Conservation (phyloP, 2,329 filamentous ascomycete genomes). For the Botrytis porri region DNA sequence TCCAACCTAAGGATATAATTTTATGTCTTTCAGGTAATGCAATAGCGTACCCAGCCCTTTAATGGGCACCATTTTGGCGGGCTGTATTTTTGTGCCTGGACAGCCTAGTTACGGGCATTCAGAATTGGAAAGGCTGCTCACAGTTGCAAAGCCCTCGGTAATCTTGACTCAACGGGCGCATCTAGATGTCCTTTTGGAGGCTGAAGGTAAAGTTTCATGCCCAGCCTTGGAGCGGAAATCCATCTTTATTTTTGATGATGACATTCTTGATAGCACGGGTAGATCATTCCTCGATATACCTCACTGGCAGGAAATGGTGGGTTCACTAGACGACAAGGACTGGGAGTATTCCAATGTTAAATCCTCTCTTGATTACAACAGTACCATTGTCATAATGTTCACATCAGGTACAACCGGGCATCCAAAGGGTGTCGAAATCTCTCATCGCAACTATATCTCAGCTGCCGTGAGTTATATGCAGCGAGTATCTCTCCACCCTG, state of each 20-base stretch:
- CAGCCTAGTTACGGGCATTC: not conserved
- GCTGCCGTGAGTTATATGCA: not conserved
- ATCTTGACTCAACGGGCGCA: not conserved
- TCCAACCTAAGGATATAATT: not conserved
- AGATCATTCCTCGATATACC: not conserved
- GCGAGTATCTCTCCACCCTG: not conserved
- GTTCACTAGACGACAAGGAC: not conserved
- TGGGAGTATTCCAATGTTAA: not conserved
- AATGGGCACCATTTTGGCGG: not conserved
- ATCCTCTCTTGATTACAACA: not conserved
- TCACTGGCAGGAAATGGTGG: not conserved
- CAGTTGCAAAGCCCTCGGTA: not conserved
- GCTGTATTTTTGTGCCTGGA: not conserved
- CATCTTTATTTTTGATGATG: not conserved
- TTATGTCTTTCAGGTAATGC: not conserved
- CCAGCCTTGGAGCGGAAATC: not conserved
- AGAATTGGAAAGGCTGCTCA: not conserved
- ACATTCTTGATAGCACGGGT: not conserved
- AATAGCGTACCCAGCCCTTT: not conserved
- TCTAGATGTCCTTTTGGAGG: too few relatives aligned
- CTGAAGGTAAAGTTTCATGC: not conserved
- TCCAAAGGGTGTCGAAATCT: conserved; percentile 3
- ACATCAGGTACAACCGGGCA: not conserved
- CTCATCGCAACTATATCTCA: conserved; percentile 1
- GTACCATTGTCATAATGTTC: conserved; percentile 10